Conservation (phyloP, 257 asterid species). For the Solanum tacnaense region DNA sequence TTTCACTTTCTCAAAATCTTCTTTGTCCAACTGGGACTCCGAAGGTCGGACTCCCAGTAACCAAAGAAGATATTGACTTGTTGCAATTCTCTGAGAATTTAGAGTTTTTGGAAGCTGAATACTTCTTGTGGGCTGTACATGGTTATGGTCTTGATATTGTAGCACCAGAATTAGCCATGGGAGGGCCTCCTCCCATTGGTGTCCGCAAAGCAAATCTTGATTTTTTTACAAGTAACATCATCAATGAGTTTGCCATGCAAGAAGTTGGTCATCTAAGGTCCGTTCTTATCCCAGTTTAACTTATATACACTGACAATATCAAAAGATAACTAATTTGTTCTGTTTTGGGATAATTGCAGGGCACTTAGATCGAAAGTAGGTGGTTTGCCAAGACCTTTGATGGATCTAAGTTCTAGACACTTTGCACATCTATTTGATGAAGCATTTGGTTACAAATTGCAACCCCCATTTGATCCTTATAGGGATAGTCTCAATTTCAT, state of each 20-base stretch:
- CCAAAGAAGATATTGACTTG: conserved; percentile 14
- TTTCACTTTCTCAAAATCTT: not conserved
- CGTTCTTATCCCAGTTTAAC: not conserved
- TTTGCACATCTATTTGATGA: conserved; percentile 30
- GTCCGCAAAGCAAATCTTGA: conserved; percentile 39
- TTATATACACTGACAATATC: not conserved
- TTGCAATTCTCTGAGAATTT: conserved; percentile 33
- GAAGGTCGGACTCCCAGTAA: not conserved
- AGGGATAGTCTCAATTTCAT: conserved; percentile 29
- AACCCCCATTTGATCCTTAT: conserved; percentile 44
- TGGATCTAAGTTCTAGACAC: conserved; percentile 29
- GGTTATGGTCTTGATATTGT: conserved; percentile 36
- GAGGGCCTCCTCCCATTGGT: conserved; percentile 45
- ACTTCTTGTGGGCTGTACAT: conserved; percentile 22
- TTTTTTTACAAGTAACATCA: not conserved
- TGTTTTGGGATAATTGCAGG: conserved; percentile 3
- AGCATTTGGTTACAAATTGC: conserved; percentile 34
- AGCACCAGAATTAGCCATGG: conserved; percentile 24
- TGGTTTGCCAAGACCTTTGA: conserved; percentile 33
- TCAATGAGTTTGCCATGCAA: conserved; percentile 27
- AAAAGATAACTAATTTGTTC: not conserved
- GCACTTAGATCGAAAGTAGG: conserved; percentile 32
- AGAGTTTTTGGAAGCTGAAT: conserved; percentile 40
- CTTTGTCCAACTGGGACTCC: conserved; percentile 9
- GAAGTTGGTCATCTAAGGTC: conserved; percentile 33